Evolutionary conservation across 2,329 filamentous ascomycete species (phyloP), one percentile per base, ranked within the genome.

Genomic region (Claviceps quebecensis): DNA sequence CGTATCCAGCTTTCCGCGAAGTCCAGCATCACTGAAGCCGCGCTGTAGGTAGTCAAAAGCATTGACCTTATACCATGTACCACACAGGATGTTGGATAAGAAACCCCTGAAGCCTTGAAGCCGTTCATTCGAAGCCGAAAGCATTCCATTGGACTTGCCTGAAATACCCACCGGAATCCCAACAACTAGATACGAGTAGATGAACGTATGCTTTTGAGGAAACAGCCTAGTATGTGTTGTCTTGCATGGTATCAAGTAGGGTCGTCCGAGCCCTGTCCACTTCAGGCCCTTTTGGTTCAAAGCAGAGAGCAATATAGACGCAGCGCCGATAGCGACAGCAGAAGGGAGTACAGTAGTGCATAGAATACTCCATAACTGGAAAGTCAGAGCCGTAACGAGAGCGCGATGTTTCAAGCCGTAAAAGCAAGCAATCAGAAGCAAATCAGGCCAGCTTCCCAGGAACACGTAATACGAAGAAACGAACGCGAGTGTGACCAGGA

Each of bases 171-270:
- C 72, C 0, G 84, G 84, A 41, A 86, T 71, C 0, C 84, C 84
- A 26, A 81, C 78, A 45, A 82, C 71, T 1, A 89, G 73, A 62
- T 88, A 87, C 0, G 82, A 81, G 61, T 87, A 87, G 1, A 70
- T 70, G 60, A 90, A 89, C 0, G 74, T 74, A 61, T 88, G 81
- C 53, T 75, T 78, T 60, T 79, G 73, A 0, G 85, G 85, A 52
- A 83, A 81, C n/a, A 84, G 62, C 17, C 84, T 73, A 4, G 75
- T 69, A 62, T 89, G 85, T 2, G 74, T 80, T 14, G 81, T 86
- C 45, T 69, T 71, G 58, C 80, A 80, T 7, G 83, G 82, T 43
- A 88, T 77, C 13, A 89, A 66, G 52, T 80, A 65, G 3, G 78
- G 74, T n/a, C 51, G 52, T 38, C 52, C 52, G 14, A 47, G 47